phyloP scores from a whole-genome alignment of 139 green algal genomes.

The Coelastrella sp. region DNA sequence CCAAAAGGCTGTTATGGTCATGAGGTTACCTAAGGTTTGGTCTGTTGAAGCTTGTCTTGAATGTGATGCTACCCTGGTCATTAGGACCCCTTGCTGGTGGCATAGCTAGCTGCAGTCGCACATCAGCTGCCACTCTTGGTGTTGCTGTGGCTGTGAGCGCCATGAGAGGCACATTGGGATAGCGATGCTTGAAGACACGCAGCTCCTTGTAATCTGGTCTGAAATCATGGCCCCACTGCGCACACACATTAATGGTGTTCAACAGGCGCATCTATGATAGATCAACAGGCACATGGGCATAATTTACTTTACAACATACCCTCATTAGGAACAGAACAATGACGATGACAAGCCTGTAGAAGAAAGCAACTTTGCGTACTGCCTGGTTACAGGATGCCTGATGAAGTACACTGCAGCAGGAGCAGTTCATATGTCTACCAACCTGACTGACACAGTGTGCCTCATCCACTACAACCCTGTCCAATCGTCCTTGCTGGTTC shows the following conservation, averaged over 20 bases:
- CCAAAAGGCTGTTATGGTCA: neutral
- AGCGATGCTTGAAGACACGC: conserved; percentile 82
- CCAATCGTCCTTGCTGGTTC: conserved; percentile 63
- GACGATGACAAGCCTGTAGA: no score
- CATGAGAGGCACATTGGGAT: conserved; percentile 74
- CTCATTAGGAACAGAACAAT: no score
- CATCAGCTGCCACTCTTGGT: conserved; percentile 71
- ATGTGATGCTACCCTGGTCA: conserved; percentile 72
- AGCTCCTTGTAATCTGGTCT: conserved; percentile 85
- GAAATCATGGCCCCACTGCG: conserved; percentile 97
- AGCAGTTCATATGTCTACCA: neutral
- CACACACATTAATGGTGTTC: no score
- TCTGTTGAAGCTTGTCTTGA: conserved; percentile 94
- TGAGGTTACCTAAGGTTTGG: conserved; percentile 83
- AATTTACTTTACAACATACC: no score
- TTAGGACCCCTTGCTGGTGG: neutral
- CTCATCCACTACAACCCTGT: conserved; percentile 87
- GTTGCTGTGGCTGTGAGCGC: conserved; percentile 86
- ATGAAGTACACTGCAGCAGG: no score
- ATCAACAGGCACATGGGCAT: no score
- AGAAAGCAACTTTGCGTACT: no score
- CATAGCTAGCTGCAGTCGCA: conserved; percentile 71
- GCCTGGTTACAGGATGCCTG: no score
- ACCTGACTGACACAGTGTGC: conserved; percentile 89
- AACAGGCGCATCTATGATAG: no score